A percentile compares a stretch with the other conserved stretches of the same genome.
Conservation (phyloP, 2,329 filamentous ascomycete genomes). For the Aspergillus sp. region DNA sequence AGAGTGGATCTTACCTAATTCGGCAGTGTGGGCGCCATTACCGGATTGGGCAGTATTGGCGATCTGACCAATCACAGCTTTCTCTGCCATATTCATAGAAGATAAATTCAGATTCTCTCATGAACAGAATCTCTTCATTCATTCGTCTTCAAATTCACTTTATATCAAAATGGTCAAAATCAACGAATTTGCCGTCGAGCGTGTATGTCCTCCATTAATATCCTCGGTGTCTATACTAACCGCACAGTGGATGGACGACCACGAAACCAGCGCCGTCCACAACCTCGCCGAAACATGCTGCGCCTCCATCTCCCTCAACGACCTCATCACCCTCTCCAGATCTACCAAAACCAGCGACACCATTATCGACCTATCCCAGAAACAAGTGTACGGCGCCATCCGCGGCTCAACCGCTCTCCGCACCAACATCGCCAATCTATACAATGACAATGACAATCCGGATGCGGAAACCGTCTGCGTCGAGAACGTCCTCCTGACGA, state of each 20-base stretch:
- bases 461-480: conserved; percentile 1
- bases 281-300: conserved; percentile 80
- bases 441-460: conserved; percentile 1
- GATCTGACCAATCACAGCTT: conserved; percentile 12
- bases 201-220: conserved; percentile 3
- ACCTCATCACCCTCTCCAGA: conserved; percentile 52
- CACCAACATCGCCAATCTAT: conserved; percentile 24
- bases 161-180: conserved; percentile 14
- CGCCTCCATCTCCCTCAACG: conserved; percentile 66
- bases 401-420: conserved; percentile 20
- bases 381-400: conserved; percentile 23
- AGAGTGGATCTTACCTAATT: conserved; percentile 1
- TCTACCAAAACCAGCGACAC: conserved; percentile 20
- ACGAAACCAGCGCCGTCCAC: conserved; percentile 49
- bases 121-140: too few relatives aligned
- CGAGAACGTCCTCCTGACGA: conserved; percentile 69
- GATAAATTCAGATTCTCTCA: not conserved
- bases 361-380: conserved; percentile 15
- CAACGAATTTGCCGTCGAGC: conserved; percentile 14
- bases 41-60: conserved; percentile 9
- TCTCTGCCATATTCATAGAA: not conserved
- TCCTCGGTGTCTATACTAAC: conserved; percentile 1
- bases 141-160: not conserved
- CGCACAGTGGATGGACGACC: conserved; percentile 52
- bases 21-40: conserved; percentile 10